These are phyloP conservation scores for Xylaria sp. DNA, from an alignment of 2,329 filamentous ascomycete species.

Conservation along the genomic window DNA sequence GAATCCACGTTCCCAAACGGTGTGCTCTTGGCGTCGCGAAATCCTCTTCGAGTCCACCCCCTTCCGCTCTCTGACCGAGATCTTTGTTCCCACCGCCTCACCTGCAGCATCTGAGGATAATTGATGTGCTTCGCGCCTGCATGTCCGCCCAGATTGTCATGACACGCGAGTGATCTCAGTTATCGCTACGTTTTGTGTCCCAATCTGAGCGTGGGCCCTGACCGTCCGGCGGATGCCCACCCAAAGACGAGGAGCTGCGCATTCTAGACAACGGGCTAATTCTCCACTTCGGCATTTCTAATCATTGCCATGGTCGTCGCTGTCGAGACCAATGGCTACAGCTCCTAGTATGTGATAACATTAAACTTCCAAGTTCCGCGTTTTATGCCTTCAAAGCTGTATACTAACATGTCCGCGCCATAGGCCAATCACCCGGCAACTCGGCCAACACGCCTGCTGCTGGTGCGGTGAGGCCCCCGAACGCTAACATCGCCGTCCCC, in stretches of 20 bases:
- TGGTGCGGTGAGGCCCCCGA: slow-evolving; percentile 29
- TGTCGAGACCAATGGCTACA: slow-evolving; percentile 39
- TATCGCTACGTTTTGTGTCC: slow-evolving; percentile 27
- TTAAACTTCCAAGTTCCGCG: neutral
- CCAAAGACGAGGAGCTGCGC: slow-evolving; percentile 26
- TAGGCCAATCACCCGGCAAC: slow-evolving; percentile 40
- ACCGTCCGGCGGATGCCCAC: slow-evolving; percentile 33
- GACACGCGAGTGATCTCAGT: slow-evolving; percentile 35
- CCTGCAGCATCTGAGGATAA: slow-evolving; percentile 3
- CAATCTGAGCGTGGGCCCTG: slow-evolving; percentile 39
- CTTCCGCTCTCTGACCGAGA: slow-evolving; percentile 2
- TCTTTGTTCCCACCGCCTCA: slow-evolving; percentile 12
- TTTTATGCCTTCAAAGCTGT: neutral
- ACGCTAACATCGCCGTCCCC: slow-evolving; percentile 27
- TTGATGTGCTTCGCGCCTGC: slow-evolving; percentile 13
- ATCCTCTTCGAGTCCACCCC: slow-evolving; percentile 9
- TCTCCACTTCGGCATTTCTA: slow-evolving; percentile 10
- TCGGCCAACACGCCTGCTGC: slow-evolving; percentile 35
- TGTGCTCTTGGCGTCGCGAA: slow-evolving; percentile 22
- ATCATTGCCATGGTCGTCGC: slow-evolving; percentile 38
- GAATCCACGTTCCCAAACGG: slow-evolving; percentile 5
- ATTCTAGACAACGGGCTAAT: slow-evolving; percentile 27
- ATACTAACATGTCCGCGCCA: slow-evolving; percentile 30
- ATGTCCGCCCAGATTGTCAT: slow-evolving; percentile 30
- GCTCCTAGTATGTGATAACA: slow-evolving; percentile 34